Evolutionary conservation across 331 rosid species (phyloP).

Genomic region (Quercus tomentella): DNA sequence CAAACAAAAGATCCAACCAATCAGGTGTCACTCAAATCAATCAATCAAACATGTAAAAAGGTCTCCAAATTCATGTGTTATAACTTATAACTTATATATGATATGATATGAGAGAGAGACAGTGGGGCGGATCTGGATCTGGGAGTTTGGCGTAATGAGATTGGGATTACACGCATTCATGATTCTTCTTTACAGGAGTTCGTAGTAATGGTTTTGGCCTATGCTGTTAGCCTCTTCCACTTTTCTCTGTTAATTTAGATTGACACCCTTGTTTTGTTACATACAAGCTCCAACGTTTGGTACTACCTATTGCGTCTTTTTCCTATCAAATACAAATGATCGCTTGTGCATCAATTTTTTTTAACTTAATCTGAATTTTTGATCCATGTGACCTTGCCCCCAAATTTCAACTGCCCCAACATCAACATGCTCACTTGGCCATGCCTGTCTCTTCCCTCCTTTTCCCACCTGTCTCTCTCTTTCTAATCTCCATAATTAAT

Average conservation of each 20-base stretch:
- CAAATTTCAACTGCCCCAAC: neutral
- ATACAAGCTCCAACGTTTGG: constrained; percentile 34
- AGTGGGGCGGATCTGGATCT: neutral
- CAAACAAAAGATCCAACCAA: neutral
- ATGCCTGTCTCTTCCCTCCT: neutral
- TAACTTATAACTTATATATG: no score
- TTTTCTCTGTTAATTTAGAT: constrained; percentile 12
- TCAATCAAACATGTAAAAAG: neutral
- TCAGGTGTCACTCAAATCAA: neutral
- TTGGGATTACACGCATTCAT: neutral
- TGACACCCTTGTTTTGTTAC: constrained; percentile 35
- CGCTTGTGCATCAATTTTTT: constrained; percentile 26
- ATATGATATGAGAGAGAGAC: neutral
- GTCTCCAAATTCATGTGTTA: no score
- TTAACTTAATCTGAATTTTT: constrained; percentile 14
- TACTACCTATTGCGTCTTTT: constrained; percentile 27
- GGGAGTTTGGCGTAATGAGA: neutral
- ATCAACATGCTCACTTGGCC: neutral
- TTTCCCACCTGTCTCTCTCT: neutral
- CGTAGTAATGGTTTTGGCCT: constrained; percentile 21
- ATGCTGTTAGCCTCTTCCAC: constrained; percentile 24
- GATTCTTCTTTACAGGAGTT: neutral
- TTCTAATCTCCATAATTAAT: neutral
- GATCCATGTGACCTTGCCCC: constrained; percentile 1
- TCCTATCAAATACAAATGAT: constrained; percentile 36